Base-by-base conservation (phyloP, 176 grass and related monocot genomes). In the Ananas comosus region DNA sequence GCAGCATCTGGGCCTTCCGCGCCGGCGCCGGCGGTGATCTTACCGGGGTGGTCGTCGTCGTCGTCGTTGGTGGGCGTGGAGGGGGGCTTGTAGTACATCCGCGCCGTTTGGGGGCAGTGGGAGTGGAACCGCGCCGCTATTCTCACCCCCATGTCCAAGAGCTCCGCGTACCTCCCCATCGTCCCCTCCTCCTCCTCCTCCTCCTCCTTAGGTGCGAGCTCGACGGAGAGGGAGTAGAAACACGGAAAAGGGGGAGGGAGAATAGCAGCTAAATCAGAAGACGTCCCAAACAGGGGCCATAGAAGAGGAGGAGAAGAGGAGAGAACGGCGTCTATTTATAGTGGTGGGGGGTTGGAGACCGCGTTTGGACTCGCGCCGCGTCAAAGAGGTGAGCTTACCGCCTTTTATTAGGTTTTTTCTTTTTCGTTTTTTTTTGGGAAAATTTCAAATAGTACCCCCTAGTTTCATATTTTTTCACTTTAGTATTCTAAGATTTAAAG, bases 31-130 rank as follows among this genome's bases (percentile, higher is more conserved):
- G 70, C 14, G 49, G 10, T 79, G 74, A 24, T 25, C 29, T 67
- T 53, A 53, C 66, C 67, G 12, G 50, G 51, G 4, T 58, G 14
- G 47, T 16, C 49, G 69, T 67, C n/a, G 16, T 21, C 53, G 58
- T 58, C 67, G 11, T 63, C 12, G 25, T 33, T 18, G 25, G 1
- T 27, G 25, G 25, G 25, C 13, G 76, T 69, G 10, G 82, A 19
- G 25, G 85, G 89, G 25, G 89, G 89, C 61, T 78, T 92, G 82
- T 87, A 91, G 78, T 87, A 91, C 81, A 84, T 67, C 13, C 84
- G 52, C 24, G 81, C 74, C 51, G 84, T 91, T 68, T 87, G 84
- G 18, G 88, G 88, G 49, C 75, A 87, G 80, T 91, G 88, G 54
- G 78, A 13, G 72, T 84, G 85, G 84, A 80, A 81, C 66, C 88